Evolutionary conservation across 495 filamentous ascomycete genomes (phyloP).

Genomic region (Hypoxylon intermedium): DNA sequence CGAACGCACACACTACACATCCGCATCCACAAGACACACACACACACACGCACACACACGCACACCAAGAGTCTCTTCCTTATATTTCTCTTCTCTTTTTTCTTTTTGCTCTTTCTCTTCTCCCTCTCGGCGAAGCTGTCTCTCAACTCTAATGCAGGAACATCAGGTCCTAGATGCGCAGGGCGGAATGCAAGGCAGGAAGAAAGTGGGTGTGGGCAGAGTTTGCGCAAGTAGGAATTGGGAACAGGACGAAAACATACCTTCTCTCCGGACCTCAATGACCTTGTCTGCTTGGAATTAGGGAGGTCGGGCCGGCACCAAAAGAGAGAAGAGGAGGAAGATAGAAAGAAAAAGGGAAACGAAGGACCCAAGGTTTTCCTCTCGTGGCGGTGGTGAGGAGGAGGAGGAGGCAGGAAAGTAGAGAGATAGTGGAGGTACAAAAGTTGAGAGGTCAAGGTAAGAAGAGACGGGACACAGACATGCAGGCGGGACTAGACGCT

Average conservation of each 20-base stretch:
- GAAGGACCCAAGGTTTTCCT: constrained; percentile 47
- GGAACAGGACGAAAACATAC: constrained; percentile 43
- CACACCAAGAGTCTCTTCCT: constrained; percentile 18
- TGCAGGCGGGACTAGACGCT: constrained; percentile 41
- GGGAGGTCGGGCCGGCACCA: constrained; percentile 47
- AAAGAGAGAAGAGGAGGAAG: constrained; percentile 46
- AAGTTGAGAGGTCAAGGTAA: constrained; percentile 46
- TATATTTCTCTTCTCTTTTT: constrained; percentile 1
- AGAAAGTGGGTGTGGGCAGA: constrained; percentile 37
- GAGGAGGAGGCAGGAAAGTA: constrained; percentile 46
- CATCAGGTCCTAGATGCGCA: constrained; percentile 46
- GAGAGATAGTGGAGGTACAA: constrained; percentile 49
- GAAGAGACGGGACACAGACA: constrained; percentile 45
- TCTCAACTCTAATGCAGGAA: constrained; percentile 54
- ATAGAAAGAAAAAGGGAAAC: constrained; percentile 42
- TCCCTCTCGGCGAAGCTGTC: constrained; percentile 31
- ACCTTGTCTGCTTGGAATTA: constrained; percentile 44
- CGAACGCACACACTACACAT: constrained; percentile 24
- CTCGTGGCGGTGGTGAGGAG: constrained; percentile 52
- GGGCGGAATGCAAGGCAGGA: constrained; percentile 37
- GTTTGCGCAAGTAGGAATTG: constrained; percentile 42
- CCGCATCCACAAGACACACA: background rate
- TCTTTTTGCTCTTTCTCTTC: constrained; percentile 9
- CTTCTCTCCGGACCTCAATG: constrained; percentile 48
- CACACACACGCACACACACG: constrained; percentile 24